These are phyloP conservation scores for Hanseniaspora jakobsenii DNA, from an alignment of 805 yeast species.

Conservation along the genomic window DNA sequence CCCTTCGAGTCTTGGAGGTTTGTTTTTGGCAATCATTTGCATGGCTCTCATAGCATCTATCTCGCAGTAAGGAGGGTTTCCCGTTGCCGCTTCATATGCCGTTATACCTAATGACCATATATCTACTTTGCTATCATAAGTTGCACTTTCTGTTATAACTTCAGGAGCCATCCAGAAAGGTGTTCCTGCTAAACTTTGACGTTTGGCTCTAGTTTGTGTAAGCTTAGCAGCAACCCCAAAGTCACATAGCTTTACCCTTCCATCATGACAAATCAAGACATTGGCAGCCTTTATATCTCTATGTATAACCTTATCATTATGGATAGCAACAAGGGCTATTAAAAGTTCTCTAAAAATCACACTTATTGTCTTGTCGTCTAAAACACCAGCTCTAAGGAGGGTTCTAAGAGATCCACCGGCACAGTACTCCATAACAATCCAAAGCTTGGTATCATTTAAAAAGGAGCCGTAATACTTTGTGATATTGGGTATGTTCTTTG, in stretches of 20 bases:
- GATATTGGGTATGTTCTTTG: slow-evolving; percentile 79
- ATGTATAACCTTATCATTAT: slow-evolving; percentile 82
- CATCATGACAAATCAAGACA: slow-evolving; percentile 76
- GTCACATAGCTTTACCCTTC: slow-evolving; percentile 84
- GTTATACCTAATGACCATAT: slow-evolving; percentile 97
- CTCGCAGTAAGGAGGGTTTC: slow-evolving; percentile 94
- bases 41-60: slow-evolving; percentile 90
- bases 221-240: slow-evolving; percentile 97
- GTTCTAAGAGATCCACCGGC: slow-evolving; percentile 93
- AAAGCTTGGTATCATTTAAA: slow-evolving; percentile 74
- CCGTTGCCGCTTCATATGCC: slow-evolving; percentile 85
- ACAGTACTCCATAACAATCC: slow-evolving; percentile 97
- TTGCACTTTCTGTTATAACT: slow-evolving; percentile 81
- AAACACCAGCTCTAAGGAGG: slow-evolving; percentile 67
- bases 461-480: slow-evolving; percentile 86
- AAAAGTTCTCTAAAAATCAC: slow-evolving; percentile 77
- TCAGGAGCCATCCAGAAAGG: slow-evolving; percentile 99
- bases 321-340: slow-evolving; percentile 68
- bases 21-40: slow-evolving; percentile 82
- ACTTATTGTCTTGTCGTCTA: slow-evolving; percentile 74
- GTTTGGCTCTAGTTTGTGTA: slow-evolving; percentile 56
- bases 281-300: slow-evolving; percentile 96
- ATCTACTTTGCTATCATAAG: slow-evolving; percentile 84
- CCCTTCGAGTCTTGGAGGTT: slow-evolving; percentile 93
- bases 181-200: slow-evolving; percentile 92